Percentiles rank a stretch among this genome's conserved stretches.
Evolutionary conservation across 192 early-diverging fungal species (phyloP).

Genomic region (Fimicolochytrium jonesii): DNA sequence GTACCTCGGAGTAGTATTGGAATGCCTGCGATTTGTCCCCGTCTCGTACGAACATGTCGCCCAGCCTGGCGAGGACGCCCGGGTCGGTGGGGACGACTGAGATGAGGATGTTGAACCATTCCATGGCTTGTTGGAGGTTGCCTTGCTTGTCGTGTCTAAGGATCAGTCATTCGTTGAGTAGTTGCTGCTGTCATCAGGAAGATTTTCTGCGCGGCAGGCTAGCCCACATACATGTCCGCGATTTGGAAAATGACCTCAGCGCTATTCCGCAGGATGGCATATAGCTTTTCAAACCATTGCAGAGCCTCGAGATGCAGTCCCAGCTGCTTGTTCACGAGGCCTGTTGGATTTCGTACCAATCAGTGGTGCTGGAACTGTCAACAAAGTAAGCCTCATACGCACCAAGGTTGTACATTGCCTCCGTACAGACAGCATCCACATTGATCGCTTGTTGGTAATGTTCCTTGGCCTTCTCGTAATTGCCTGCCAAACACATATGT

Average conservation of each 20-base stretch:
- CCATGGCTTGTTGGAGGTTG: conserved; percentile 44
- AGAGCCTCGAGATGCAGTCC: conserved; percentile 39
- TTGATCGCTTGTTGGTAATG: conserved; percentile 51
- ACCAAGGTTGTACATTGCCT: conserved; percentile 59
- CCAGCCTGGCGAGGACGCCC: conserved; percentile 46
- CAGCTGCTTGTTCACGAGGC: conserved; percentile 43
- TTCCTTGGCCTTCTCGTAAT: conserved; percentile 47
- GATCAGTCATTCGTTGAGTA: not conserved
- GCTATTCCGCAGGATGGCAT: conserved; percentile 50
- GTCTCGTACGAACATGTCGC: conserved; percentile 45
- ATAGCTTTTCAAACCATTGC: conserved; percentile 56
- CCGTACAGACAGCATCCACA: conserved; percentile 54
- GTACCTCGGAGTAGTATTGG: conserved; percentile 58
- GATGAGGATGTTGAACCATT: conserved; percentile 60
- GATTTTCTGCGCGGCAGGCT: too few species aligned
- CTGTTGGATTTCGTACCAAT: conserved; percentile 12
- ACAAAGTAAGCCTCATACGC: too few species aligned
- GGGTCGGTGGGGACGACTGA: conserved; percentile 61
- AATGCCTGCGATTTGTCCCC: conserved; percentile 58
- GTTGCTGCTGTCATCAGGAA: too few species aligned
- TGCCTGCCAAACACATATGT: conserved; percentile 6
- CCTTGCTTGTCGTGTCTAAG: conserved; percentile 49
- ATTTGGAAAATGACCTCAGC: conserved; percentile 58
- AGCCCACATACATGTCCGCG: conserved; percentile 61
- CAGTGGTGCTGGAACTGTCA: too few species aligned